These are phyloP conservation scores for Talaromyces sp. DNA, from an alignment of 2,329 filamentous ascomycete species.

Conservation along the genomic window DNA sequence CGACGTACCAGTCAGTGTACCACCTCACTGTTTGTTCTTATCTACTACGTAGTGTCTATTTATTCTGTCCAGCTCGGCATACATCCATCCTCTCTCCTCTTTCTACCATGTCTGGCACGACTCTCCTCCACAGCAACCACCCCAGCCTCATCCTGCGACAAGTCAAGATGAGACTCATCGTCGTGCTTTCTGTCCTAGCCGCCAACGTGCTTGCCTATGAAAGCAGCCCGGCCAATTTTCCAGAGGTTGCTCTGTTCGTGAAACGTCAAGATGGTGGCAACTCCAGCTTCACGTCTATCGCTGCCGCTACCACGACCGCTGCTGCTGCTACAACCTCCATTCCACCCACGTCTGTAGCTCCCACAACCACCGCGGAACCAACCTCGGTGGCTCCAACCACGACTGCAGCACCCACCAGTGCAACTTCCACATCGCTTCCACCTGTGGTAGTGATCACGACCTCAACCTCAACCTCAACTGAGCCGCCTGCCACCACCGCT, in stretches of 20 bases:
- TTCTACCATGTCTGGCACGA: background rate
- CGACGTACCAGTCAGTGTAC: background rate
- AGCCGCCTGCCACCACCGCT: background rate
- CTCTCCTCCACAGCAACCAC: background rate
- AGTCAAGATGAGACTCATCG: slow-evolving; percentile 13
- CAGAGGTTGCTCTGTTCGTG: background rate
- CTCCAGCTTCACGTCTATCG: slow-evolving; percentile 6
- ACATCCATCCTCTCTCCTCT: background rate
- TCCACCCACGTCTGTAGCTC: slow-evolving; percentile 6
- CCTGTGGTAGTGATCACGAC: slow-evolving; percentile 1
- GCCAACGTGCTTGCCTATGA: slow-evolving; percentile 12
- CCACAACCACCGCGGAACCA: background rate
- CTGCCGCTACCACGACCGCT: slow-evolving; percentile 3
- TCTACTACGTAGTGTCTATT: background rate
- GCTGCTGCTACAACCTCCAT: background rate
- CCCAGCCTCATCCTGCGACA: background rate
- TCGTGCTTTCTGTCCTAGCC: slow-evolving; percentile 13
- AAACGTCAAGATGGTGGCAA: slow-evolving; percentile 13
- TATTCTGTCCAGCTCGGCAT: background rate
- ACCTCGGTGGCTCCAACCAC: background rate
- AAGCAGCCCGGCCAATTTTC: background rate
- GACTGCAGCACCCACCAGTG: background rate
- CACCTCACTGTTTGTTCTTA: background rate
- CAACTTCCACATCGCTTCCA: background rate
- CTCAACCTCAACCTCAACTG: background rate